A percentile compares a stretch with the other conserved stretches of the same genome.
Evolutionary conservation across 257 asterid species (phyloP).

Genomic region (Phtheirospermum japonicum): DNA sequence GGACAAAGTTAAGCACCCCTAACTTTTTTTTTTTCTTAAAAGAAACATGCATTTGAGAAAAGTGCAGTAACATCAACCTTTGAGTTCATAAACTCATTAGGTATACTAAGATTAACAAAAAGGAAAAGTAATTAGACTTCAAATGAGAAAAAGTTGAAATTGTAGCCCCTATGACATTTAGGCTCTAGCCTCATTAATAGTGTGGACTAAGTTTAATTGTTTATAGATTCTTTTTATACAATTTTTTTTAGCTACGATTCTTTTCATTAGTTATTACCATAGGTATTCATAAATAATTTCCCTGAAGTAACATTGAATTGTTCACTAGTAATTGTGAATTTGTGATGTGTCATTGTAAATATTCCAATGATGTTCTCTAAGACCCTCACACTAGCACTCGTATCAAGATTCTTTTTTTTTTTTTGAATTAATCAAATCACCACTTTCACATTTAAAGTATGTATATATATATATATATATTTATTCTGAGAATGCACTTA

Average conservation of each 20-base stretch:
- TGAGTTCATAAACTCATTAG: no score
- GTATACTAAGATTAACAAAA: neutral
- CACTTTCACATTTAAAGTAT: no score
- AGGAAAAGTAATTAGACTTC: neutral
- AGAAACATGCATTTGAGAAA: no score
- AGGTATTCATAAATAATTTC: no score
- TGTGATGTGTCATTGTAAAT: neutral
- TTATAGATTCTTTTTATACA: no score
- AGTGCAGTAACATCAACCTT: no score
- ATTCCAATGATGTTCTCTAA: neutral
- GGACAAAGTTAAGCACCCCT: no score
- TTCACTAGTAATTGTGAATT: neutral
- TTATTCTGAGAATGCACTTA: no score
- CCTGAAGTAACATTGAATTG: neutral
- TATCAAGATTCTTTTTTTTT: neutral
- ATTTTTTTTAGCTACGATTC: no score
- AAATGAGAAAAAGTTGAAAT: neutral
- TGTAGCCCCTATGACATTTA: neutral
- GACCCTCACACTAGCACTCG: neutral
- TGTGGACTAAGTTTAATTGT: neutral
- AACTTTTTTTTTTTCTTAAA: no score
- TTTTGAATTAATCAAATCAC: neutral
- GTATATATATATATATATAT: no score
- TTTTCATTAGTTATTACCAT: neutral
- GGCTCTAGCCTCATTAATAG: neutral